Percentiles rank a stretch among this genome's conserved stretches.
phyloP scores from a whole-genome alignment of 2,329 filamentous ascomycete species.

The Colletotrichum brevisporum region DNA sequence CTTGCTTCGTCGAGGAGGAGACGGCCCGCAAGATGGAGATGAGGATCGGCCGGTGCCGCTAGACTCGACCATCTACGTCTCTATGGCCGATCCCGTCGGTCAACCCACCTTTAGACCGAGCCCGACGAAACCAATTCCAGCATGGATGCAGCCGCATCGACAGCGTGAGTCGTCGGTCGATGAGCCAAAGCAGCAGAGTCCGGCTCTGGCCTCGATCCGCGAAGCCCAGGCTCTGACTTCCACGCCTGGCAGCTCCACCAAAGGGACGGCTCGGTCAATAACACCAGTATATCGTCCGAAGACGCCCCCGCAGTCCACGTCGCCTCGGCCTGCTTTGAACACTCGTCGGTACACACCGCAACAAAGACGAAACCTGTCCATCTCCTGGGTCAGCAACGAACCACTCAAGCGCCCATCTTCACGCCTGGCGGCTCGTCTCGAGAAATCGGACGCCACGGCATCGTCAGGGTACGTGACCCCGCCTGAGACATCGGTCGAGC shows the following conservation, averaged over 20 bases:
- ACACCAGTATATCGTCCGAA: slow-evolving; percentile 1
- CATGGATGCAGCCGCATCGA: slow-evolving; percentile 56
- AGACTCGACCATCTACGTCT: slow-evolving; percentile 61
- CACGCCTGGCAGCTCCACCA: slow-evolving; percentile 11
- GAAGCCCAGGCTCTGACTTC: slow-evolving; percentile 17
- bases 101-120: slow-evolving; percentile 62
- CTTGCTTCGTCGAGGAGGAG: slow-evolving; percentile 6
- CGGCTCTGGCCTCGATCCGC: not conserved
- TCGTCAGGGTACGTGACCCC: slow-evolving; percentile 50
- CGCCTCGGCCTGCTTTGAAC: not conserved
- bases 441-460: slow-evolving; percentile 42
- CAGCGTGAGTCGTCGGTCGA: slow-evolving; percentile 39
- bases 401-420: slow-evolving; percentile 57
- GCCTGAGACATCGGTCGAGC: slow-evolving; percentile 46
- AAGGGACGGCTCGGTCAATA: slow-evolving; percentile 10
- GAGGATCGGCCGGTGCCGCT: slow-evolving; percentile 24
- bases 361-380: slow-evolving; percentile 32
- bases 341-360: slow-evolving; percentile 3
- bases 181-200: not conserved
- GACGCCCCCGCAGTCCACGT: slow-evolving; percentile 21
- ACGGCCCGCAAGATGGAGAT: slow-evolving; percentile 15
- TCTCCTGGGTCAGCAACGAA: slow-evolving; percentile 54
- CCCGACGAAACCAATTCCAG: slow-evolving; percentile 66
- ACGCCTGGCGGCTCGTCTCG: slow-evolving; percentile 43
- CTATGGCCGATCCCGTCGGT: slow-evolving; percentile 63